Evolutionary conservation across 225 moss, liverwort and hornwort species (phyloP).

Genomic region (Climacium dendroides): DNA sequence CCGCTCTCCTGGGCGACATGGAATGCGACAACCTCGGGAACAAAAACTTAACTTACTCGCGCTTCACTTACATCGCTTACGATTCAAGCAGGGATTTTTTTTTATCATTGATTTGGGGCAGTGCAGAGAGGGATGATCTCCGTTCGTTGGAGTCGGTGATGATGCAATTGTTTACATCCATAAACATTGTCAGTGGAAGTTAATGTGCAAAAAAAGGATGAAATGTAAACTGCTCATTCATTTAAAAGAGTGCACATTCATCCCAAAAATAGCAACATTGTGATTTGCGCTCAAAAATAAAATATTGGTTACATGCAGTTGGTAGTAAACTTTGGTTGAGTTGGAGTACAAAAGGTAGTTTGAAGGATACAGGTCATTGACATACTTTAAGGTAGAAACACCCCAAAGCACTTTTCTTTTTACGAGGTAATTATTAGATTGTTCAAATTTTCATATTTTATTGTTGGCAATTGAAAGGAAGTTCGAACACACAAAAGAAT

Average conservation of each 20-base stretch:
- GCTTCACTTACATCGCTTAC: background rate
- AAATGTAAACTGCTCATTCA: accelerated
- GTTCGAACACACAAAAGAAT: background rate
- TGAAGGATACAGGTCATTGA: too few species aligned
- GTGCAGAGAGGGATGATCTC: background rate
- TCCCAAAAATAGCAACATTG: background rate
- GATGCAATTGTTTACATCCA: background rate
- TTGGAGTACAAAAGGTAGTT: too few species aligned
- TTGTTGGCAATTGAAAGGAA: background rate
- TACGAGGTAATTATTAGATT: accelerated
- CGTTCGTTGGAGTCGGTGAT: too few species aligned
- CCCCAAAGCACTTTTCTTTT: accelerated
- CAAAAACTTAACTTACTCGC: background rate
- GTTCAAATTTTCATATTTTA: background rate
- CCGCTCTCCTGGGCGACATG: background rate
- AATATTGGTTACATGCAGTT: accelerated
- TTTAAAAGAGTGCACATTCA: background rate
- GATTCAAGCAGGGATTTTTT: background rate
- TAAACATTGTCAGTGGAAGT: background rate
- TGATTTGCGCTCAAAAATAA: accelerated
- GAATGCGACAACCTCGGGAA: background rate
- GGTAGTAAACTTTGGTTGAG: background rate
- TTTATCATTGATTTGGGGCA: background rate
- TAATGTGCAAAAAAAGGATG: too few species aligned
- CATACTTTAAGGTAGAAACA: background rate